Conservation (phyloP, 768 basidiomycete species). For the Tulasnella sp. region DNA sequence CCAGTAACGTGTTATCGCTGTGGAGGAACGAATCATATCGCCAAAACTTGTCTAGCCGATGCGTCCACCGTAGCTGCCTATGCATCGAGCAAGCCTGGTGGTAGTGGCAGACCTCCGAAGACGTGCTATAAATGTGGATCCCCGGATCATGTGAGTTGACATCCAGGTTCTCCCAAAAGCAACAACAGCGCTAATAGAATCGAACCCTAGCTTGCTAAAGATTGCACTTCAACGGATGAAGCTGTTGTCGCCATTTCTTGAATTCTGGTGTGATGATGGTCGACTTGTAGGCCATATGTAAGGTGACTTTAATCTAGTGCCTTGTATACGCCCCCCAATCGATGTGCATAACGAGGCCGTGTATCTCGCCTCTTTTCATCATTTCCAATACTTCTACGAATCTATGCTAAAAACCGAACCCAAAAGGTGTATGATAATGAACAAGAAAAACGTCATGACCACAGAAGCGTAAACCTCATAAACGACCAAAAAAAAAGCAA, state of each 20-base stretch:
- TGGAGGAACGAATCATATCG: conserved; percentile 68
- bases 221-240: background rate
- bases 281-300: background rate
- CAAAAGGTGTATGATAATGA: background rate
- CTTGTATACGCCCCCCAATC: background rate
- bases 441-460: background rate
- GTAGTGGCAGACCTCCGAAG: conserved; percentile 53
- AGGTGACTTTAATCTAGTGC: background rate
- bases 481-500: background rate
- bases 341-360: background rate
- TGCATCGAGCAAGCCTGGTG: background rate
- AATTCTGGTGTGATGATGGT: background rate
- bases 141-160: conserved; percentile 66
- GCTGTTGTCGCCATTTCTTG: background rate
- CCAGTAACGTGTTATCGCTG: conserved; percentile 71
- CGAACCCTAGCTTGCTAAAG: conserved; percentile 5
- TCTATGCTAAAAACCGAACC: background rate
- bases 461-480: background rate
- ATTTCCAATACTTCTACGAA: background rate
- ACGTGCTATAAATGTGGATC: conserved; percentile 85
- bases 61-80: background rate
- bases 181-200: background rate
- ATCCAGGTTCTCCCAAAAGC: background rate
- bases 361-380: background rate
- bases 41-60: conserved; percentile 69